Conservation (phyloP, 805 yeast species). For the Metschnikowia colocasiae region DNA sequence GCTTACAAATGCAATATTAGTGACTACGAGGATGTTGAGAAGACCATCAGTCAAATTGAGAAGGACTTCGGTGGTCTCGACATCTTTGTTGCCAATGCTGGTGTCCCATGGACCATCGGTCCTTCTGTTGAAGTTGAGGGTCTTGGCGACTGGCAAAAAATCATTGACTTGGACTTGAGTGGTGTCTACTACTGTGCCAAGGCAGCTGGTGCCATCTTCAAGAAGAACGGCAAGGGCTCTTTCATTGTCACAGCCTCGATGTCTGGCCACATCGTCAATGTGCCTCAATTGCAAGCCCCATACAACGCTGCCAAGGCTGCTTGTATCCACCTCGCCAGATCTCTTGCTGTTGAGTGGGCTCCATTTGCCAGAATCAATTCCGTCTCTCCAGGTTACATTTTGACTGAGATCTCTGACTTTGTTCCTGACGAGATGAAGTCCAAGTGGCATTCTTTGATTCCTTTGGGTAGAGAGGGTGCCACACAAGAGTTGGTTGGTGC, state of each 20-base stretch:
- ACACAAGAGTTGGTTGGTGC: conserved; percentile 46
- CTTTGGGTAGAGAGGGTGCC: conserved; percentile 45
- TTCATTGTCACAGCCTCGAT: conserved; percentile 44
- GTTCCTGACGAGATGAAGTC: conserved; percentile 30
- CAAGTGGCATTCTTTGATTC: conserved; percentile 40
- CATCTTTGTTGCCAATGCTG: conserved; percentile 89
- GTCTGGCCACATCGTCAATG: conserved; percentile 47
- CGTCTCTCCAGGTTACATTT: conserved; percentile 42
- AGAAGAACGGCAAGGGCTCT: conserved; percentile 40
- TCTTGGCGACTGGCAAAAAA: conserved; percentile 31
- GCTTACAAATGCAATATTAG: conserved; percentile 65
- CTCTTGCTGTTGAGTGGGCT: conserved; percentile 47
- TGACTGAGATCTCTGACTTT: conserved; percentile 39
- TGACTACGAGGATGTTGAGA: conserved; percentile 46
- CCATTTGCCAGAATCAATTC: conserved; percentile 45
- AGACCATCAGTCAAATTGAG: conserved; percentile 48
- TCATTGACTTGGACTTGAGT: conserved; percentile 39
- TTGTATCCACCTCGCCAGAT: conserved; percentile 39
- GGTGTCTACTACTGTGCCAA: conserved; percentile 45
- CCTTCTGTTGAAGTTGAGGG: conserved; percentile 33
- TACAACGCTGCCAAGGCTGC: conserved; percentile 48
- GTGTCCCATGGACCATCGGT: conserved; percentile 69
- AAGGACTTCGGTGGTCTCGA: conserved; percentile 78
- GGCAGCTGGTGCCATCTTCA: conserved; percentile 38
- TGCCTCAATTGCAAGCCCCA: conserved; percentile 45